Evolutionary conservation across 495 filamentous ascomycete species (phyloP).

Genomic region (Neurospora africana): DNA sequence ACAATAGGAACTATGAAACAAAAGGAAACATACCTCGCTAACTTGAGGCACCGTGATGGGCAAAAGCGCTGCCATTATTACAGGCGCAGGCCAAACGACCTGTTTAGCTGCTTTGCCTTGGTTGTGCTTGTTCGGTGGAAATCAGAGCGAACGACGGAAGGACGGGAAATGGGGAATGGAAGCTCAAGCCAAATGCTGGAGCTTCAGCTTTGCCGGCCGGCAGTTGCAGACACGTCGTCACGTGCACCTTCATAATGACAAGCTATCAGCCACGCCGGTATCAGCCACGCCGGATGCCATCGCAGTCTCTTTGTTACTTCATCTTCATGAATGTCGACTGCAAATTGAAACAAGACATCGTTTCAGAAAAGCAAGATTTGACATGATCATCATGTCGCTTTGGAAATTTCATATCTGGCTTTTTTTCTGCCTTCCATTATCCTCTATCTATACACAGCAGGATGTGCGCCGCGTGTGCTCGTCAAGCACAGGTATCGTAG

Average conservation of each 20-base stretch:
- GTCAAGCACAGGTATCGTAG: not conserved
- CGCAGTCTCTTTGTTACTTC: not conserved
- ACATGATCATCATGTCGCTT: not conserved
- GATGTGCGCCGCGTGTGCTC: not conserved
- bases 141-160: not conserved
- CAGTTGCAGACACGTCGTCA: not conserved
- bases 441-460: not conserved
- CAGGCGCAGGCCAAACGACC: not conserved
- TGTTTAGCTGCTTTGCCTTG: not conserved
- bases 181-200: not conserved
- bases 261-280: not conserved
- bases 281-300: not conserved
- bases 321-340: not conserved
- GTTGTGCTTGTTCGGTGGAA: not conserved
- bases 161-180: not conserved
- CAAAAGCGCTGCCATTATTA: not conserved
- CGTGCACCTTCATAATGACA: not conserved
- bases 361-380: not conserved
- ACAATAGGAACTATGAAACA: not conserved
- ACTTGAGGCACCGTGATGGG: constrained; percentile 27
- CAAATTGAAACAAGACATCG: not conserved
- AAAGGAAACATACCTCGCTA: constrained; percentile 36
- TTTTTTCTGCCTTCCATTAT: not conserved
- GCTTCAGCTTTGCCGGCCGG: not conserved
- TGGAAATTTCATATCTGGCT: not conserved